These are phyloP conservation scores for Calonectria naviculata DNA, from an alignment of 2,329 filamentous ascomycete species.

Conservation along the genomic window DNA sequence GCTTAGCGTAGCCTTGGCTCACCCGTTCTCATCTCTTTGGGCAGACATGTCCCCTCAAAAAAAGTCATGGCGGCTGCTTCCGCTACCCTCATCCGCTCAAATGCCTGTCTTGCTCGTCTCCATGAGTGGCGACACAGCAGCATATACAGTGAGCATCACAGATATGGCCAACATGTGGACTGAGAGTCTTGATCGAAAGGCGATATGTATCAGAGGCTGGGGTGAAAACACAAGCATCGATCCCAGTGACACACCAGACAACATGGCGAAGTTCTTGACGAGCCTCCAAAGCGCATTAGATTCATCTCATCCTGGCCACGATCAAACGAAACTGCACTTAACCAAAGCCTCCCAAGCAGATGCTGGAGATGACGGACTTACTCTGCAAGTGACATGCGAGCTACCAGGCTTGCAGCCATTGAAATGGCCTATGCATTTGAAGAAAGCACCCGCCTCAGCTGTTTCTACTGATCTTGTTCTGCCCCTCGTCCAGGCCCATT, in stretches of 20 bases:
- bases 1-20: background rate
- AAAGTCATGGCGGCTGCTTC: constrained; percentile 61
- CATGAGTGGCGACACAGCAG: constrained; percentile 60
- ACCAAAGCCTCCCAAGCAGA: constrained; percentile 45
- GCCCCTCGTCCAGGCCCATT: constrained; percentile 61
- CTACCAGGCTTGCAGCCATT: constrained; percentile 75
- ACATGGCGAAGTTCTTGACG: constrained; percentile 74
- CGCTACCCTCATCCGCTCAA: constrained; percentile 50
- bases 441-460: constrained; percentile 53
- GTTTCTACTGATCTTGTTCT: constrained; percentile 62
- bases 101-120: constrained; percentile 74
- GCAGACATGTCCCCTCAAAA: constrained; percentile 44
- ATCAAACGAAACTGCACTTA: constrained; percentile 58
- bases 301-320: constrained; percentile 56
- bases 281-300: constrained; percentile 68
- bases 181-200: constrained; percentile 70
- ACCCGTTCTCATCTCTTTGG: background rate
- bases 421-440: constrained; percentile 72
- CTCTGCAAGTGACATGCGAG: constrained; percentile 66
- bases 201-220: constrained; percentile 71
- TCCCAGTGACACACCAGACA: constrained; percentile 74
- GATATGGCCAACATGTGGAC: constrained; percentile 81
- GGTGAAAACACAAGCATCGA: constrained; percentile 78
- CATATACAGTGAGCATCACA: constrained; percentile 75
- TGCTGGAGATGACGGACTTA: constrained; percentile 54